Base-by-base conservation (phyloP, 805 yeast species). In the Wickerhamomyces subpelliculosus region DNA sequence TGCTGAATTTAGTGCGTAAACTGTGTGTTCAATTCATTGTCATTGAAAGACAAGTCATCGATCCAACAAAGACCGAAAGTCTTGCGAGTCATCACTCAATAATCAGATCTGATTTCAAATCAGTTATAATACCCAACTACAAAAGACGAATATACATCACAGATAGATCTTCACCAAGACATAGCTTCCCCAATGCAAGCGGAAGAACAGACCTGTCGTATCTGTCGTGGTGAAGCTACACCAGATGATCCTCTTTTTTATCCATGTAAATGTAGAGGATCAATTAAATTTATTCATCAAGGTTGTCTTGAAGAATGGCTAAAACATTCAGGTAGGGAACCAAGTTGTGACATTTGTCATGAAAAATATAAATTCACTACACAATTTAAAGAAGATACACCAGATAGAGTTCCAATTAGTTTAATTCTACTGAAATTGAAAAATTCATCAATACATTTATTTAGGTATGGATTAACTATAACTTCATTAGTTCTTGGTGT, bases 221-320 rank as follows among this genome's bases (percentile, higher is more conserved):
- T 93, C 33, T 93, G 98, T 57, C 82, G 96, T 37, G 90, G 95
- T 27, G 97, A 87, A 50, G 89, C 75, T n/a, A 76, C 93, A 0
- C 64, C 62, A 0, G 77, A 73, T 1, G 86, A 84, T 46, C 96
- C 96, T 4, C 65, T 93, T 33, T 81, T 74, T 46, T 89, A 84
- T 58, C 98, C 98, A 4, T 93, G 99, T 62, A 80, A 76, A 52
- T 93, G 98, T 62, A 71, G 87, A 37, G 99, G 99, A 2, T 83
- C 95, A 12, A 94, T 93, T 57, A 83, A 82, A 56, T 89, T 80
- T 52, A 85, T 93, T 38, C 99, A 93, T 58, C 95, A 90, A 58
- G 94, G 83, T 39, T 93, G 99, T 59, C 62, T 90, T 33, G 64
- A 78, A 51, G 93, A 86, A 52, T 90, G 98, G 98, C 72, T 93